A percentile compares a stretch with the other conserved stretches of the same genome.
phyloP scores from a whole-genome alignment of 495 filamentous ascomycete genomes.

The Penicillium ochrochloron region DNA sequence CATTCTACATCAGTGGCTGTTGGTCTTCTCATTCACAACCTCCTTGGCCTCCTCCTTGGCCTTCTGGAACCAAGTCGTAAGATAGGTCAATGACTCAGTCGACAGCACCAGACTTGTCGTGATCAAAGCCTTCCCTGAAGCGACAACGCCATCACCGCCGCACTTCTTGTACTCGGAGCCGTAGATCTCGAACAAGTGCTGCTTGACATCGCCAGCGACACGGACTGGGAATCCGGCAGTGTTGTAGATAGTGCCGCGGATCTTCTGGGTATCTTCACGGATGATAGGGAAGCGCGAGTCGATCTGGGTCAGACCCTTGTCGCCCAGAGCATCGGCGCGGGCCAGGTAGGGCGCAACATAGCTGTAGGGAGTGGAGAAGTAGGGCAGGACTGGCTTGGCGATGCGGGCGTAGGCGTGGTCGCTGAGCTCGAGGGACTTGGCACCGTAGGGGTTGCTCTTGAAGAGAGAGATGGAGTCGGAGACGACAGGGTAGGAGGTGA shows the following conservation, averaged over 20 bases:
- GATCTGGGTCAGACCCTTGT: conserved; percentile 71
- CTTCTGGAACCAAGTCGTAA: conserved; percentile 58
- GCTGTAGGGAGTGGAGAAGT: conserved; percentile 74
- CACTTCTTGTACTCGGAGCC: conserved; percentile 77
- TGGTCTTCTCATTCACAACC: conserved; percentile 57
- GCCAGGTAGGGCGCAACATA: conserved; percentile 81
- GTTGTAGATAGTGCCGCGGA: conserved; percentile 68
- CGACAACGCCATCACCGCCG: conserved; percentile 67
- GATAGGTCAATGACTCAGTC: conserved; percentile 64
- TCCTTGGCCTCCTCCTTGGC: conserved; percentile 68
- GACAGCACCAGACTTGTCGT: conserved; percentile 74
- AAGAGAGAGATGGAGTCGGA: conserved; percentile 76
- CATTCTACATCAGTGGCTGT: conserved; percentile 28
- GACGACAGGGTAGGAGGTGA: conserved; percentile 83
- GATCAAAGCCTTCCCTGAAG: conserved; percentile 73
- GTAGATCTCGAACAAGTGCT: conserved; percentile 76
- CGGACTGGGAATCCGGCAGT: conserved; percentile 69
- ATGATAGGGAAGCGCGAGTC: conserved; percentile 83
- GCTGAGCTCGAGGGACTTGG: conserved; percentile 75
- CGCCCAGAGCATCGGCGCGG: conserved; percentile 80
- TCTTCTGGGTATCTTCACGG: conserved; percentile 81
- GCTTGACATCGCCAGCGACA: conserved; percentile 68
- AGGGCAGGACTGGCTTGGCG: conserved; percentile 75
- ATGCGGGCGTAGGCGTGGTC: conserved; percentile 68
- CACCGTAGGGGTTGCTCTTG: conserved; percentile 79